Evolutionary conservation across 1,139 yeast genomes (phyloP), one percentile per base, ranked within the genome.

Genomic region (Yamadazyma taylorii): DNA sequence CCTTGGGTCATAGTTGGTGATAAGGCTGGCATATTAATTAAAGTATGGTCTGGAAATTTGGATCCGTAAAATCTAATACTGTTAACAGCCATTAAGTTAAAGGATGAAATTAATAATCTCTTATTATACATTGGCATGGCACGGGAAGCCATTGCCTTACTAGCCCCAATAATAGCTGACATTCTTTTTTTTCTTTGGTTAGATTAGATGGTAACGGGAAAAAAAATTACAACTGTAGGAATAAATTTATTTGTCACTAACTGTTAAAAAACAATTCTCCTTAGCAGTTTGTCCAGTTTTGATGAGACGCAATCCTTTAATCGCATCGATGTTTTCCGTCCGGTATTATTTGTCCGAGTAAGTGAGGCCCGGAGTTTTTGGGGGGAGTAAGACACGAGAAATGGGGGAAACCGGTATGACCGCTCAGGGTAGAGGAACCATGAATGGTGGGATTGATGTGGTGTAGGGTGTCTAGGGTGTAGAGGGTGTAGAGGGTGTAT

Each of bases 1-100:
- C 98, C 98, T 60, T 85, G 92, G 45, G 96, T 85, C 98, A 92
- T 92, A 40, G 98, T 92, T 51, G 98, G 98, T 17, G 97, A 90
- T 55, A 92, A 73, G 7, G 98, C 97, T 33, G 94, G 94, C 94
- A 85, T 85, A 60, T 78, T 80, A 54, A 85, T 83, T 52, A 85
- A 81, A 38, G 79, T 74, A 60, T 85, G 92, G 22, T 75, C 64
- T 29, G 87, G 87, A 58, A 78, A 80, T 51, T 71, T 53, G 24
- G 73, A 64, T 17, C 75, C 60, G 52, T 71, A 71, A 42, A 63
- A 61, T 56, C 77, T 62, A 8, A 27, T 14, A 6, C 21, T 15
- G n/a, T 27, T 27, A 16, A 27, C 30, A 9, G 11, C 10, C 36
- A 43, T 41, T 19, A 45, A 38, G 25, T 45, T 43, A 29, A 39